Percentiles rank a stretch among this genome's conserved stretches.
These are phyloP conservation scores for Coemansia sp. DNA, from an alignment of 192 early-diverging fungal species.

Conservation along the genomic window DNA sequence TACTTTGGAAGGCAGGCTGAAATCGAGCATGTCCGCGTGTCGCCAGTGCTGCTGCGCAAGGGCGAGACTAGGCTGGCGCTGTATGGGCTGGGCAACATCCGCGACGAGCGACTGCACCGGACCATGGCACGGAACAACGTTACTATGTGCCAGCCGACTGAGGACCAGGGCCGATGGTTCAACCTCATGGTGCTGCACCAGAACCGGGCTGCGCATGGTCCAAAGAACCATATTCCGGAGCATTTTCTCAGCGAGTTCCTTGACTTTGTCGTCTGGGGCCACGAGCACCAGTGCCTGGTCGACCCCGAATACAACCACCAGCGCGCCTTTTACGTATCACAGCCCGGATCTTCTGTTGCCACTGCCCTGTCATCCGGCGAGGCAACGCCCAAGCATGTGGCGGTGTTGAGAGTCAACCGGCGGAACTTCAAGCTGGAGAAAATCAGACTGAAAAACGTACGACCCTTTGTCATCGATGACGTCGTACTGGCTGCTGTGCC, in stretches of 20 bases:
- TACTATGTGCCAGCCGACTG: slow-evolving; percentile 68
- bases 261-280: slow-evolving; percentile 90
- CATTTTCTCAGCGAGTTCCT: slow-evolving; percentile 79
- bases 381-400: slow-evolving; percentile 65
- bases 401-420: slow-evolving; percentile 63
- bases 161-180: slow-evolving; percentile 77
- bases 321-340: slow-evolving; percentile 74
- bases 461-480: slow-evolving; percentile 83
- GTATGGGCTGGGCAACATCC: slow-evolving; percentile 90
- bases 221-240: slow-evolving; percentile 86
- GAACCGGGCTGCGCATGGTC: slow-evolving; percentile 80
- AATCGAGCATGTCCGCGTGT: slow-evolving; percentile 74
- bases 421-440: slow-evolving; percentile 72
- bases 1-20: slow-evolving; percentile 83
- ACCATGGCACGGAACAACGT: slow-evolving; percentile 73
- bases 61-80: slow-evolving; percentile 75
- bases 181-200: slow-evolving; percentile 92
- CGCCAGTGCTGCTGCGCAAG: slow-evolving; percentile 82
- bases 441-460: slow-evolving; percentile 73
- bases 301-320: slow-evolving; percentile 69
- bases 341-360: slow-evolving; percentile 91
- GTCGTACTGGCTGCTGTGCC: slow-evolving; percentile 60
- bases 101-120: slow-evolving; percentile 86
- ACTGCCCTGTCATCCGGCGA: slow-evolving; percentile 88
- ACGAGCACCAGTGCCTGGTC: slow-evolving; percentile 93